A percentile compares a stretch with the other conserved stretches of the same genome.
Conservation (phyloP, 75 land plant genomes). For the Adiantum capillusveneris region DNA sequence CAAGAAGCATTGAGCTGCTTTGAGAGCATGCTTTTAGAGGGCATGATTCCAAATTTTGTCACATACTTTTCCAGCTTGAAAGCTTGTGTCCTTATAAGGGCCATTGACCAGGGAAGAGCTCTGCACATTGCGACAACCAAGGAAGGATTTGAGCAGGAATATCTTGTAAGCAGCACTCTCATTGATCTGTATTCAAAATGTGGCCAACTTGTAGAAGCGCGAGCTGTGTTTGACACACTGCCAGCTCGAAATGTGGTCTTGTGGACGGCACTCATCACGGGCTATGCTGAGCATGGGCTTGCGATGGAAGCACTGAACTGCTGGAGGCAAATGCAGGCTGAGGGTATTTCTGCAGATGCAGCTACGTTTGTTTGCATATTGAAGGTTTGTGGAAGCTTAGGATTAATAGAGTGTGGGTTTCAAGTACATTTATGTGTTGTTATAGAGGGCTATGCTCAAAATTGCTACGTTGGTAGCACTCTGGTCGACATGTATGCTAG, state of each 20-base stretch:
- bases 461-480: slow-evolving; percentile 10
- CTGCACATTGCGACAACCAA: slow-evolving; percentile 9
- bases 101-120: slow-evolving; percentile 4
- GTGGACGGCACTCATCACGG: slow-evolving; percentile 10
- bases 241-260: not conserved
- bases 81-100: not conserved
- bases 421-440: slow-evolving; percentile 12
- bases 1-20: slow-evolving; percentile 5
- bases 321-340: slow-evolving; percentile 2
- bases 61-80: slow-evolving; percentile 5
- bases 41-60: not conserved
- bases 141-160: not conserved
- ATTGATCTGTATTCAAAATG: slow-evolving; percentile 9
- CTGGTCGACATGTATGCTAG: slow-evolving; percentile 18
- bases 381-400: slow-evolving; percentile 6
- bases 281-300: slow-evolving; percentile 7
- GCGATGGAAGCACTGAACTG: slow-evolving; percentile 1
- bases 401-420: slow-evolving; percentile 8
- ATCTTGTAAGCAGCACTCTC: not conserved
- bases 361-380: slow-evolving; percentile 25
- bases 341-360: slow-evolving; percentile 1
- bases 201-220: slow-evolving; percentile 7
- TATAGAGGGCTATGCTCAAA: not conserved
- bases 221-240: slow-evolving; percentile 8
- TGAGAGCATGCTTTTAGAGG: slow-evolving; percentile 14